Evolutionary conservation across 768 basidiomycete species (phyloP).

Genomic region (Russula griseocarnosa): DNA sequence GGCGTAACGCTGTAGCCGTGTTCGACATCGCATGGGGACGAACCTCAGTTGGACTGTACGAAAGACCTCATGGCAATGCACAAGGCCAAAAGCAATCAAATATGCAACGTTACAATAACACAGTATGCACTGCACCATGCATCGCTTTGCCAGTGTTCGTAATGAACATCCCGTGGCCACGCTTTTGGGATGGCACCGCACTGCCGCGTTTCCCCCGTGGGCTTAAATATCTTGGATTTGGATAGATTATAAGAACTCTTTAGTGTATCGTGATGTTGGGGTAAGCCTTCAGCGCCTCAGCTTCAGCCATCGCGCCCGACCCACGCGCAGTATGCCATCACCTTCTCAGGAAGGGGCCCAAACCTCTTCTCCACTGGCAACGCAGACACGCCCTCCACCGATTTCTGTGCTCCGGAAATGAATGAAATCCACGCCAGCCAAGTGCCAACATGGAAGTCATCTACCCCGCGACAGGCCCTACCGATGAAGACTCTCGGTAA

Average conservation of each 20-base stretch:
- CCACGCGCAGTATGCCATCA: slow-evolving; percentile 47
- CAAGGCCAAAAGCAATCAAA: too few relatives aligned
- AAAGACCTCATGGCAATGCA: too few relatives aligned
- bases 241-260: background rate
- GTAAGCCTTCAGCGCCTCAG: slow-evolving; percentile 37
- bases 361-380: slow-evolving; percentile 44
- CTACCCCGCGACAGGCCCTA: slow-evolving; percentile 46
- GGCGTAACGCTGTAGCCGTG: too few relatives aligned
- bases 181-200: too few relatives aligned
- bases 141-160: too few relatives aligned
- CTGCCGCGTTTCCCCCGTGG: too few relatives aligned
- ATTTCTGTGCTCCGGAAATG: slow-evolving; percentile 38
- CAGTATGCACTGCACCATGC: too few relatives aligned
- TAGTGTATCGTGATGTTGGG: slow-evolving; percentile 31
- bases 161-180: too few relatives aligned
- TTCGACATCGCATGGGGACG: too few relatives aligned
- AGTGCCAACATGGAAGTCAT: slow-evolving; percentile 52
- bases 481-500: slow-evolving; percentile 48
- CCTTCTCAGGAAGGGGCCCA: slow-evolving; percentile 38
- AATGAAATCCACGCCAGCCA: slow-evolving; percentile 50
- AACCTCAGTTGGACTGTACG: too few relatives aligned
- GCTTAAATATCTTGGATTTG: too few relatives aligned
- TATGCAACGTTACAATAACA: too few relatives aligned
- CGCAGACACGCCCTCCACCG: slow-evolving; percentile 38
- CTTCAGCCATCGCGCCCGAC: slow-evolving; percentile 42